Base-by-base conservation (phyloP, 495 filamentous ascomycete species). In the Glutinoglossum americanum region DNA sequence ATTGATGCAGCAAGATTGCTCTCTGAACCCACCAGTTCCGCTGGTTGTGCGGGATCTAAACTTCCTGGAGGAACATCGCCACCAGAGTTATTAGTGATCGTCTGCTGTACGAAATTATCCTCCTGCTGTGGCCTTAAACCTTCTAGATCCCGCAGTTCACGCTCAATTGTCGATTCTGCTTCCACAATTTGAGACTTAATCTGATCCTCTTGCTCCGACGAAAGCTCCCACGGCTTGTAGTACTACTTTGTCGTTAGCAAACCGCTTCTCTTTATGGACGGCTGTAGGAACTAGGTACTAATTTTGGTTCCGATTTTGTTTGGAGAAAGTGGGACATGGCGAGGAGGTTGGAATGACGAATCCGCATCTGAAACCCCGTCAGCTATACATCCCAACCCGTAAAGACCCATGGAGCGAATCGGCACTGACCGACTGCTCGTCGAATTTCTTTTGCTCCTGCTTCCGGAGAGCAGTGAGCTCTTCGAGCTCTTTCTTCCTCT, bases 201-300 rank as follows among this genome's bases (percentile, higher is more conserved):
- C 39, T 69, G 72, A 10, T 72, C 76, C 58, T 82, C 80, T 59
- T 86, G 79, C 19, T 73, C 74, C 4, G 74, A 68, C 30, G 77
- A 76, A 55, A 84, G 71, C 64, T 89, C 79, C 83, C 85, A 95
- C 6, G 92, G 92, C 54, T 83, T 82, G 68, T 94, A 98, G 68
- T 81, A 90, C 90, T 96, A 63, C 3, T 45, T 32, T 61, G 26
- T 56, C 41, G n/a, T 53, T 44, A 37, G 56, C 17, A 59, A 58
- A n/a, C n/a, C n/a, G n/a, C n/a, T 19, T 35, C 28, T 56, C 9
- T 9, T 33, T 39, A 21, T 44, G 17, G 26, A 19, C 25, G 47
- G 26, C 13, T 5, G 53, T 21, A 39, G 47, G 28, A 49, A 30
- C 28, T 10, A 71, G 84, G 65, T 75, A 95, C 92, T 66, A 98